A percentile compares a stretch with the other conserved stretches of the same genome.
phyloP scores from a whole-genome alignment of 495 filamentous ascomycete species.

The Aspergillus ostianus region DNA sequence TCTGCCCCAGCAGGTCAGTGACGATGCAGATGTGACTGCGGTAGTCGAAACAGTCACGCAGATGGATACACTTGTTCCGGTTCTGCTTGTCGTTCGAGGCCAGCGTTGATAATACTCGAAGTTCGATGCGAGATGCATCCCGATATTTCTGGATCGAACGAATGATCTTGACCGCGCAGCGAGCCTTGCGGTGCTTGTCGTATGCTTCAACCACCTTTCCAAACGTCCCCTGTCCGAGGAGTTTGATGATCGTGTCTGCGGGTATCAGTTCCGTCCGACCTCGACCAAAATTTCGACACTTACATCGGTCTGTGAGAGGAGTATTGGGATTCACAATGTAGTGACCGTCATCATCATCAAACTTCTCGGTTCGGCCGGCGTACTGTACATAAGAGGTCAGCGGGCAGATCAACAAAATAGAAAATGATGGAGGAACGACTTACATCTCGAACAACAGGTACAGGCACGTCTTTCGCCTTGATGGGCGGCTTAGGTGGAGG shows the following conservation, averaged over 20 bases:
- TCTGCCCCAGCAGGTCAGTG: conserved; percentile 92
- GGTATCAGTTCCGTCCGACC: conserved; percentile 7
- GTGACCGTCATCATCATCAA: conserved; percentile 95
- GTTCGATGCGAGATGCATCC: conserved; percentile 93
- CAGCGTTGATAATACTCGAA: conserved; percentile 87
- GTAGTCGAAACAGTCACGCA: conserved; percentile 96
- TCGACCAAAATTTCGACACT: conserved; percentile 33
- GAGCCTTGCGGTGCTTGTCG: conserved; percentile 69
- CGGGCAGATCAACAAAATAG: conserved; percentile 4
- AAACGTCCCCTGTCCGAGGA: conserved; percentile 95
- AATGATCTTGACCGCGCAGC: conserved; percentile 96
- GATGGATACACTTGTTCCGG: conserved; percentile 93
- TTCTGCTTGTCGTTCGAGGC: conserved; percentile 88
- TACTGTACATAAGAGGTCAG: conserved; percentile 30
- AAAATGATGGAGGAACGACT: conserved; percentile 44
- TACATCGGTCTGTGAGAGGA: conserved; percentile 84
- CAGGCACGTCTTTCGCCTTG: conserved; percentile 88
- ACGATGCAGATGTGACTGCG: conserved; percentile 98
- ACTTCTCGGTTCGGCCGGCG: conserved; percentile 54
- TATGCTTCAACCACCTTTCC: conserved; percentile 95
- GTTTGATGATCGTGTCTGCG: conserved; percentile 77
- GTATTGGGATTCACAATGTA: conserved; percentile 87
- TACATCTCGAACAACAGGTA: conserved; percentile 80
- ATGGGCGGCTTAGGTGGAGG: conserved; percentile 85
- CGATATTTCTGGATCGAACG: conserved; percentile 97